Conservation (phyloP, 495 filamentous ascomycete species). For the Neurospora sp. region DNA sequence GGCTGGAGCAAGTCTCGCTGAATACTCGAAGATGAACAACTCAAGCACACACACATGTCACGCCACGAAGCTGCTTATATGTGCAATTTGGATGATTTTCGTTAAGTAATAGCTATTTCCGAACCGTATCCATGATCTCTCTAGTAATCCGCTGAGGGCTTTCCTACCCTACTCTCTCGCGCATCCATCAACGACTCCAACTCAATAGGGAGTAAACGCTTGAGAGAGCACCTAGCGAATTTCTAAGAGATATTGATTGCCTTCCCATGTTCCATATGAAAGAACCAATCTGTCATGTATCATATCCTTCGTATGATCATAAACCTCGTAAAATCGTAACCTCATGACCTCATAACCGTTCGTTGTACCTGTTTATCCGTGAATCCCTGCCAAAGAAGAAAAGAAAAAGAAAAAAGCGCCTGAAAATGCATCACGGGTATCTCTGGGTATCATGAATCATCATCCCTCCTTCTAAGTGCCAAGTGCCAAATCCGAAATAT, state of each 20-base stretch:
- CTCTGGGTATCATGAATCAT: not conserved
- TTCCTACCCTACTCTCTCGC: not conserved
- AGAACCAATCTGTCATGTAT: not conserved
- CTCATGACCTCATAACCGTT: not conserved
- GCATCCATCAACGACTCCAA: not conserved
- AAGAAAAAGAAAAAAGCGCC: not conserved
- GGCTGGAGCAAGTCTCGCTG: not conserved
- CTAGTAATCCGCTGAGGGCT: not conserved
- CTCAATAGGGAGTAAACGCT: not conserved
- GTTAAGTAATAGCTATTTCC: not conserved
- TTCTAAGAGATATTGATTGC: not conserved
- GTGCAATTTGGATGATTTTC: not conserved
- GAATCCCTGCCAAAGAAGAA: not conserved
- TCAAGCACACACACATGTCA: not conserved
- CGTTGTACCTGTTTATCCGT: not conserved
- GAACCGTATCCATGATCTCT: not conserved
- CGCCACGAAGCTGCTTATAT: not conserved
- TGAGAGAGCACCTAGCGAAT: not conserved
- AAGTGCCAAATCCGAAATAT: not conserved
- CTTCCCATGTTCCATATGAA: not conserved
- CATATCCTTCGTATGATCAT: not conserved
- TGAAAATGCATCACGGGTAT: not conserved
- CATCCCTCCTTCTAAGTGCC: not conserved
- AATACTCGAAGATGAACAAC: not conserved
- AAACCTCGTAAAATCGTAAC: not conserved